These are phyloP conservation scores for Zygosaccharomyces sapae DNA, from an alignment of 1,139 yeast species.

Conservation along the genomic window DNA sequence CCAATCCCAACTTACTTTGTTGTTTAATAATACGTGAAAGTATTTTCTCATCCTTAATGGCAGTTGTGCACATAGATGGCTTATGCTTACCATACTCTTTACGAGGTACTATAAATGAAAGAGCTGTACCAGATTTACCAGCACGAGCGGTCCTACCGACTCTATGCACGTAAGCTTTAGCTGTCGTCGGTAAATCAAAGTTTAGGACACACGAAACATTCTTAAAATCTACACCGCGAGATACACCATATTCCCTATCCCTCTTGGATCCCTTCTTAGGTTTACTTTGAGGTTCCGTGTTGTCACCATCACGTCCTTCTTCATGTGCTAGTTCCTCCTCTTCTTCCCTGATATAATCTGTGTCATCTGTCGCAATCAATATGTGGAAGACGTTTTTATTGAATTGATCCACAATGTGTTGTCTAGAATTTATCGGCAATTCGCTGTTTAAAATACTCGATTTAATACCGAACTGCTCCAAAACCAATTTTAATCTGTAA, in stretches of 20 bases:
- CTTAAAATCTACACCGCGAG: slow-evolving; percentile 94
- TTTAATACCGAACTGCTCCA: slow-evolving; percentile 92
- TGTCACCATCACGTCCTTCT: slow-evolving; percentile 18
- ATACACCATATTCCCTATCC: slow-evolving; percentile 84
- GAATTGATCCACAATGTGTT: slow-evolving; percentile 92
- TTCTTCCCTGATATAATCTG: slow-evolving; percentile 54
- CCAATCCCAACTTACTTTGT: slow-evolving; percentile 71
- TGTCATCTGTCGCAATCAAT: slow-evolving; percentile 92
- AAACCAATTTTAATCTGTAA: slow-evolving; percentile 79
- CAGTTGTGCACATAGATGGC: slow-evolving; percentile 63
- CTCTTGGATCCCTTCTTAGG: slow-evolving; percentile 40
- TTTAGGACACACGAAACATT: slow-evolving; percentile 96
- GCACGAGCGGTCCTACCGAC: slow-evolving; percentile 98
- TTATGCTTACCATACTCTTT: slow-evolving; percentile 89
- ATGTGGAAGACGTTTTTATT: slow-evolving; percentile 84
- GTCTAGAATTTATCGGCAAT: slow-evolving; percentile 85
- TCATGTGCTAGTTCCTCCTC: slow-evolving; percentile 41
- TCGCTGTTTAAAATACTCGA: slow-evolving; percentile 89
- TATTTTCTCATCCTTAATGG: slow-evolving; percentile 83
- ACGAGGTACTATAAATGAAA: slow-evolving; percentile 83
- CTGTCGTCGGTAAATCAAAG: slow-evolving; percentile 88
- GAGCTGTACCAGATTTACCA: slow-evolving; percentile 90
- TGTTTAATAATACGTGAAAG: slow-evolving; percentile 70
- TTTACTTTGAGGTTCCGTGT: slow-evolving; percentile 19
- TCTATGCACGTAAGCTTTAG: slow-evolving; percentile 88